Conservation (phyloP, 2,329 filamentous ascomycete species). For the Boeremia lycopersici region DNA sequence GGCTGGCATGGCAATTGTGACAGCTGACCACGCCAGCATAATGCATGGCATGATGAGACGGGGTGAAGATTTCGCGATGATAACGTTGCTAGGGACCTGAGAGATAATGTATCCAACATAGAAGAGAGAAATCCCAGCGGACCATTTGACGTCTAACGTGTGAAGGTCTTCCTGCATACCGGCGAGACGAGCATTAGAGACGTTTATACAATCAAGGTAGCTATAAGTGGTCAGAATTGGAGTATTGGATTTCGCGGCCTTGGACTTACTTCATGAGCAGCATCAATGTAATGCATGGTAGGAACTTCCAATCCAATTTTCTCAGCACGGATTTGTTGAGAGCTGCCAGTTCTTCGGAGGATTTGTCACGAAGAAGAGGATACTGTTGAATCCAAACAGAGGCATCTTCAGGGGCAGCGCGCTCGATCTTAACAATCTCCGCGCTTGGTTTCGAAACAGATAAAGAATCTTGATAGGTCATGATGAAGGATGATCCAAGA, state of each 20-base stretch:
- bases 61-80: conserved; percentile 49
- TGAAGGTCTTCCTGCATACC: conserved; percentile 48
- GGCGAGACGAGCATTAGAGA: conserved; percentile 48
- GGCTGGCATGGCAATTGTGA: conserved; percentile 53
- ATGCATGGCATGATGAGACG: conserved; percentile 45
- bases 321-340: conserved; percentile 34
- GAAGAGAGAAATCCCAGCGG: conserved; percentile 51
- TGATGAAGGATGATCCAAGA: background rate
- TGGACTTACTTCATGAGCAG: conserved; percentile 36
- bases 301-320: conserved; percentile 37
- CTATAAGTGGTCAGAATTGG: conserved; percentile 20
- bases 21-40: conserved; percentile 51
- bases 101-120: conserved; percentile 56
- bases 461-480: background rate
- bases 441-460: background rate
- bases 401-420: background rate
- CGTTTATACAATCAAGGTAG: conserved; percentile 51
- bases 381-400: conserved; percentile 9
- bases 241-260: too few species aligned
- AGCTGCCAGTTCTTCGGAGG: conserved; percentile 24
- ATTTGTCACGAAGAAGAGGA: conserved; percentile 8
- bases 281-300: conserved; percentile 40
- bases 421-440: background rate
- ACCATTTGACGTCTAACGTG: conserved; percentile 43
- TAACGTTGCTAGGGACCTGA: conserved; percentile 56